These are phyloP conservation scores for Naganishia cerealis DNA, from an alignment of 1,284 basidiomycete genomes.

Conservation along the genomic window DNA sequence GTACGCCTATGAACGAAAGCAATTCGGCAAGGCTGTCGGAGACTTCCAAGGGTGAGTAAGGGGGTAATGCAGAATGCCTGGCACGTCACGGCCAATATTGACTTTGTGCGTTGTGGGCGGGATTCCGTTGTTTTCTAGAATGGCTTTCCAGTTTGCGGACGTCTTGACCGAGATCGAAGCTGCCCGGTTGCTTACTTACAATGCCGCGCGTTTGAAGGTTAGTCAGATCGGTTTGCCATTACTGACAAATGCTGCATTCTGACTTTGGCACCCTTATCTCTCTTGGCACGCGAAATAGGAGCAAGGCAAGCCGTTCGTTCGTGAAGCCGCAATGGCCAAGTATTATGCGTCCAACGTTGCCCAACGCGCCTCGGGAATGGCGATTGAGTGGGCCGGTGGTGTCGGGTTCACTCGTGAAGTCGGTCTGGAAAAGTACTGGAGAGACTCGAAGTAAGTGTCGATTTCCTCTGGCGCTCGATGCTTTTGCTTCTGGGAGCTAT, in stretches of 20 bases:
- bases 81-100: not conserved
- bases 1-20: slow-evolving; percentile 88
- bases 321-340: slow-evolving; percentile 96
- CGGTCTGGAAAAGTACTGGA: slow-evolving; percentile 87
- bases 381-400: slow-evolving; percentile 97
- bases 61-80: not conserved
- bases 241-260: not conserved
- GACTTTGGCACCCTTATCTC: not conserved
- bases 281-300: slow-evolving; percentile 62
- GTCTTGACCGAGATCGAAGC: slow-evolving; percentile 86
- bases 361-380: slow-evolving; percentile 78
- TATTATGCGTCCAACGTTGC: slow-evolving; percentile 86
- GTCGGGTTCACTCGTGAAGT: slow-evolving; percentile 92
- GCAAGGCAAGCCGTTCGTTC: slow-evolving; percentile 80
- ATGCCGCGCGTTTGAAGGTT: slow-evolving; percentile 77
- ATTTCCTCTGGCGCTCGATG: not conserved
- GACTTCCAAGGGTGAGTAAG: slow-evolving; percentile 43
- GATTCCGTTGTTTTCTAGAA: slow-evolving; percentile 70
- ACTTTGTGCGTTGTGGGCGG: not conserved
- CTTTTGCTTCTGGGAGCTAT: not conserved
- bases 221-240: slow-evolving; percentile 10
- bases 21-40: slow-evolving; percentile 90
- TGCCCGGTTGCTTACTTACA: slow-evolving; percentile 92
- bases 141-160: slow-evolving; percentile 91
- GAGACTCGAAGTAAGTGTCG: slow-evolving; percentile 58